Conservation (phyloP, 176 grass and related monocot species). For the Triticum monococcum region DNA sequence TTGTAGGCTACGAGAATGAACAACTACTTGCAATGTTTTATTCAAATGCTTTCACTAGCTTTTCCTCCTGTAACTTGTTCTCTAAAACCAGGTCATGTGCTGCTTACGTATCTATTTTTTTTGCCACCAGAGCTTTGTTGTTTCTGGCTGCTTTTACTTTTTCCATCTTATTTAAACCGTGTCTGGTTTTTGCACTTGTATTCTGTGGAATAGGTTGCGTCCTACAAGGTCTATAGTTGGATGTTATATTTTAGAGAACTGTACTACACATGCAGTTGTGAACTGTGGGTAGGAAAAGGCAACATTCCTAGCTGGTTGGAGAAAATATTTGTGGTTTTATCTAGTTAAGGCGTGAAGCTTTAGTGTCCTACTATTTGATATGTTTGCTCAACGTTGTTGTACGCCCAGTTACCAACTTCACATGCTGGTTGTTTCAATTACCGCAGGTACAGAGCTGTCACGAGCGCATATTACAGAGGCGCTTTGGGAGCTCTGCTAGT, state of each 20-base stretch:
- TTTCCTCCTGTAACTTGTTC: background rate
- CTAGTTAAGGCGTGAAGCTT: background rate
- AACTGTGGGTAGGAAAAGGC: background rate
- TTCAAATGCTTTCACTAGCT: background rate
- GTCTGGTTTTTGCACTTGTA: background rate
- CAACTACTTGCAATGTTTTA: background rate
- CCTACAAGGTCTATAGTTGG: background rate
- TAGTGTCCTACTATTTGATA: background rate
- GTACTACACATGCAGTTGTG: background rate
- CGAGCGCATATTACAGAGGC: slow-evolving; percentile 58
- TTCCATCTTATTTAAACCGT: background rate
- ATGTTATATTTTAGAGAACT: background rate
- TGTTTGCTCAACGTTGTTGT: background rate
- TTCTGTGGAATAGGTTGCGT: background rate
- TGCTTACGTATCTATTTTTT: background rate
- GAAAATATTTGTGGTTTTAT: background rate
- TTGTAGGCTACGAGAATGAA: background rate
- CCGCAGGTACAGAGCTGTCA: slow-evolving; percentile 55
- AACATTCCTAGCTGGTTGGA: background rate
- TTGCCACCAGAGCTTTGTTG: background rate
- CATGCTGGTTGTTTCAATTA: slow-evolving; percentile 1
- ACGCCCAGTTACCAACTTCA: background rate
- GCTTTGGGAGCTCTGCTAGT: slow-evolving; percentile 54
- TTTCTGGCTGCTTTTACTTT: background rate
- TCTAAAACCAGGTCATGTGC: background rate